phyloP scores from a whole-genome alignment of 2,329 filamentous ascomycete species.

The Cryphonectria parasitica region DNA sequence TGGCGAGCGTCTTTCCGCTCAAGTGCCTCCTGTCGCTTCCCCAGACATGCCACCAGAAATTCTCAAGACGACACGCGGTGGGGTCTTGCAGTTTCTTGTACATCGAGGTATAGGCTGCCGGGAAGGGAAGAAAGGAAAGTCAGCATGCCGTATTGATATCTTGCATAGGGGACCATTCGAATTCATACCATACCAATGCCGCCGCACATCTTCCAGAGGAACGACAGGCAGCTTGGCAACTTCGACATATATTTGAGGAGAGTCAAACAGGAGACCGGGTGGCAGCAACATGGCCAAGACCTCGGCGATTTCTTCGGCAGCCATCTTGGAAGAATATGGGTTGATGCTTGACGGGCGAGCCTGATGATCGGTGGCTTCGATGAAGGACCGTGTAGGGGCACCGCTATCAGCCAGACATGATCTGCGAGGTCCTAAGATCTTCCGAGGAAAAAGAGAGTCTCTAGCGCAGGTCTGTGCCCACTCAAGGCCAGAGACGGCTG shows the following conservation, averaged over 20 bases:
- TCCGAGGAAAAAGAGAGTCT: conserved; percentile 2
- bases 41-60: conserved; percentile 70
- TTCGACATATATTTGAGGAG: conserved; percentile 54
- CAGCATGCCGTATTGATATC: conserved; percentile 18
- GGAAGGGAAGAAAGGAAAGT: background rate
- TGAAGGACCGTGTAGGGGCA: conserved; percentile 9
- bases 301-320: conserved; percentile 24
- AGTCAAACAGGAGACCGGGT: conserved; percentile 61
- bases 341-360: conserved; percentile 3
- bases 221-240: conserved; percentile 56
- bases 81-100: conserved; percentile 62
- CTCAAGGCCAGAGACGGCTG: conserved; percentile 2
- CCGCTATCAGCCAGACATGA: conserved; percentile 20
- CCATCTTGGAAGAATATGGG: conserved; percentile 17
- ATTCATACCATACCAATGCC: conserved; percentile 60
- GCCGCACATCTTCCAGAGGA: conserved; percentile 56
- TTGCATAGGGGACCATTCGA: background rate
- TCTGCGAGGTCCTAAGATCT: conserved; percentile 14
- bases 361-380: conserved; percentile 17
- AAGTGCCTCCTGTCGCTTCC: conserved; percentile 60
- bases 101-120: conserved; percentile 62
- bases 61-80: conserved; percentile 65
- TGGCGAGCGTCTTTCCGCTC: conserved; percentile 57
- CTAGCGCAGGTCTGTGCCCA: conserved; percentile 2
- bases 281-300: conserved; percentile 54